These are phyloP conservation scores for Atalantia buxifolia DNA, from an alignment of 345 rosid genomes.

Conservation along the genomic window DNA sequence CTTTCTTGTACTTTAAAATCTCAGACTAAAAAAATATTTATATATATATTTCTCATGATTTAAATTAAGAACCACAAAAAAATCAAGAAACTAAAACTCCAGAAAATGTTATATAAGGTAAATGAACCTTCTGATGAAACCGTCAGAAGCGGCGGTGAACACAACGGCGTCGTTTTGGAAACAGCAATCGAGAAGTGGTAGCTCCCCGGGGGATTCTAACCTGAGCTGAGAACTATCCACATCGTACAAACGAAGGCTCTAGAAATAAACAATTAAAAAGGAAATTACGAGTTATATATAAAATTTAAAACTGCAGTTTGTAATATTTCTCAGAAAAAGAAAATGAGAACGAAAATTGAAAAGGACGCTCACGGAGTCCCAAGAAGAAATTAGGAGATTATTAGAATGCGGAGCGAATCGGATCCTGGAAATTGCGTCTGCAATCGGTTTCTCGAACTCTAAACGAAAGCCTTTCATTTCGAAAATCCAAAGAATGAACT, in stretches of 20 bases:
- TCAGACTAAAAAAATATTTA: too few relatives aligned
- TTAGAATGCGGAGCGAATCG: slow-evolving; percentile 72
- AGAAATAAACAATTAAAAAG: not conserved
- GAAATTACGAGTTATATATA: not conserved
- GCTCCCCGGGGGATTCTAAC: slow-evolving; percentile 39
- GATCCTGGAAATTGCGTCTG: slow-evolving; percentile 67
- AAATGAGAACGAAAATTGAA: not conserved
- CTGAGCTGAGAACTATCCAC: slow-evolving; percentile 59
- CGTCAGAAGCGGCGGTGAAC: slow-evolving; percentile 62
- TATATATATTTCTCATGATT: too few relatives aligned
- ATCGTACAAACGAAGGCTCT: slow-evolving; percentile 72
- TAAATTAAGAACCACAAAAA: too few relatives aligned
- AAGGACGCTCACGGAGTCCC: slow-evolving; percentile 75
- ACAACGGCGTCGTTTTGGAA: slow-evolving; percentile 57
- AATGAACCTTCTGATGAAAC: slow-evolving; percentile 65
- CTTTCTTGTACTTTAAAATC: too few relatives aligned
- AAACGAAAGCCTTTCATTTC: slow-evolving; percentile 34
- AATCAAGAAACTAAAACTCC: too few relatives aligned
- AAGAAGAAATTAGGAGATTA: slow-evolving; percentile 78
- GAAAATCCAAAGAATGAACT: not conserved
- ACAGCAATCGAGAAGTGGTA: slow-evolving; percentile 84
- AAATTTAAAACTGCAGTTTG: not conserved
- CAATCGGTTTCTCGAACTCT: slow-evolving; percentile 46
- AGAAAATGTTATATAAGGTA: too few relatives aligned
- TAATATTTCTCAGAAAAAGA: not conserved